Conservation (phyloP, 257 asterid genomes). For the Linaria vulgaris region DNA sequence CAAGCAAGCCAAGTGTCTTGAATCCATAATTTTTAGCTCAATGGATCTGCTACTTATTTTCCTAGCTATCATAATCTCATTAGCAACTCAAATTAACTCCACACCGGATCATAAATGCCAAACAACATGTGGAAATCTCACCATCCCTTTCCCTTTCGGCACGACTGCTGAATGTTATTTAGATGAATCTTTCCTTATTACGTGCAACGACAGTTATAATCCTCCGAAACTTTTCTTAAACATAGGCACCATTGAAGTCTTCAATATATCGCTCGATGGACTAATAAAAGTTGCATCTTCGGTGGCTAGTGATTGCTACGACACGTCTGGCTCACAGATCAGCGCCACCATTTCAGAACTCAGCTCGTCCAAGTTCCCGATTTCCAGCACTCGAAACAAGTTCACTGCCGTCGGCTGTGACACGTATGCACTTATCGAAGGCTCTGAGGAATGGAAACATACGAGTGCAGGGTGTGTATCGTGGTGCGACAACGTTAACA, state of each 20-base stretch:
- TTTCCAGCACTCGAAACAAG: conserved; percentile 29
- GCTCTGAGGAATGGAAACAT: background rate
- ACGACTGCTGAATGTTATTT: conserved; percentile 5
- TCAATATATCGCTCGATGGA: conserved; percentile 29
- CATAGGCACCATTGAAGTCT: conserved; percentile 2
- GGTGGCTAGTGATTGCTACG: conserved; percentile 30
- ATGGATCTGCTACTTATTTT: background rate
- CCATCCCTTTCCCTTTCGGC: conserved; percentile 13
- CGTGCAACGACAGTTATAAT: conserved; percentile 28
- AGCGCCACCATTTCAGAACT: background rate
- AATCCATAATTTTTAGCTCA: too few relatives aligned
- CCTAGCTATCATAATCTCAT: background rate
- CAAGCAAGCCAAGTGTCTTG: background rate
- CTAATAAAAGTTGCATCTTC: conserved; percentile 5
- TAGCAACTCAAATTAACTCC: background rate
- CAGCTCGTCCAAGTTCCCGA: background rate
- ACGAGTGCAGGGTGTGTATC: conserved; percentile 11
- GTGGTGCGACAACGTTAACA: background rate
- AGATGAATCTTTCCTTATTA: conserved; percentile 25
- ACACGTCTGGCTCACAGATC: background rate
- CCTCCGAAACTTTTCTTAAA: conserved; percentile 33
- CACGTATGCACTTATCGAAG: conserved; percentile 26
- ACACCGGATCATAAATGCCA: background rate
- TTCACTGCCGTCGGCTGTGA: conserved; percentile 34
- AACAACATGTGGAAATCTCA: background rate